Conservation (phyloP, 140 eudicot species). For the Anethum foeniculum region DNA sequence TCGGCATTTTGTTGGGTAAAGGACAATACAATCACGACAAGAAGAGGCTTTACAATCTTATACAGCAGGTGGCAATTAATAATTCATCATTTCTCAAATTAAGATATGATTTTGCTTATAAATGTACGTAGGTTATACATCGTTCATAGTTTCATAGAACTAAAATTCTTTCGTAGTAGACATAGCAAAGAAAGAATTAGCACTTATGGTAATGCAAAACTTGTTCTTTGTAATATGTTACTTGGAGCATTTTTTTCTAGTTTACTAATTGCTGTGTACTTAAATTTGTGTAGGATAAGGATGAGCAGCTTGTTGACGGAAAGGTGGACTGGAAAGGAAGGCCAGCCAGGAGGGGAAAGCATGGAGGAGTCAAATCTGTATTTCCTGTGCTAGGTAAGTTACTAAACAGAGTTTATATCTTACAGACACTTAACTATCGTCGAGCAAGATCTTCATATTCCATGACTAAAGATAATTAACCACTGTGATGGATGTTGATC, state of each 20-base stretch:
- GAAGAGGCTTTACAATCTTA: neutral
- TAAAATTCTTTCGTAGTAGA: neutral
- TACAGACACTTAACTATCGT: neutral
- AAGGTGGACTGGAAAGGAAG: conserved; percentile 80
- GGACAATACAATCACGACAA: neutral
- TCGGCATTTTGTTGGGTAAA: neutral
- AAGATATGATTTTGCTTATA: neutral
- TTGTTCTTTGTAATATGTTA: neutral
- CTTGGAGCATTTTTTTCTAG: neutral
- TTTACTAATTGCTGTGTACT: neutral
- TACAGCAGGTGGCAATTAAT: neutral
- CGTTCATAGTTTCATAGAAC: neutral
- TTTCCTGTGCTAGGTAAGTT: conserved; percentile 35
- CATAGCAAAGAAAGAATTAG: neutral
- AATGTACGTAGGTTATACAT: neutral
- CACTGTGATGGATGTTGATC: neutral
- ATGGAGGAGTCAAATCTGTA: conserved; percentile 57
- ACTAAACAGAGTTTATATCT: neutral
- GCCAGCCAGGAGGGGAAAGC: conserved; percentile 41
- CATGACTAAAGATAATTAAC: neutral
- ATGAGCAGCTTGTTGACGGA: conserved; percentile 40
- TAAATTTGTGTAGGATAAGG: conserved; percentile 27
- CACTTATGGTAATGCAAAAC: neutral
- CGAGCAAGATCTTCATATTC: neutral
- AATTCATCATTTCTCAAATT: too few species aligned